Percentiles rank a stretch among this genome's conserved stretches.
These are phyloP conservation scores for Exutisphaerella laricina DNA, from an alignment of 2,329 filamentous ascomycete species.

Conservation along the genomic window DNA sequence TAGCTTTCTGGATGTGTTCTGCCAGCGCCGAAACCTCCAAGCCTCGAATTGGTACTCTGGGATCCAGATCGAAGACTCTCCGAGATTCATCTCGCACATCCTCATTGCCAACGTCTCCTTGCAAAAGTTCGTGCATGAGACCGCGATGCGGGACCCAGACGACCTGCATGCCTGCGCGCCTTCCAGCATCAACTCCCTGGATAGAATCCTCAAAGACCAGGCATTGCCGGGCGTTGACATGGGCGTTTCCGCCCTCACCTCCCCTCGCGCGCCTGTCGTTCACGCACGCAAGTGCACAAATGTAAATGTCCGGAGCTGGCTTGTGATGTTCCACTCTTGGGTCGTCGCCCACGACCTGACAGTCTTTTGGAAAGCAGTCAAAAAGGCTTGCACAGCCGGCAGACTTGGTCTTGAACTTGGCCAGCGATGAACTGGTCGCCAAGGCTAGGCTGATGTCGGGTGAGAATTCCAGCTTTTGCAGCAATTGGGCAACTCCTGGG, in stretches of 20 bases:
- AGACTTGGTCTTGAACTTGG: conserved; percentile 72
- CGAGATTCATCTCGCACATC: too few species aligned
- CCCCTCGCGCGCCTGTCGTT: conserved; percentile 54
- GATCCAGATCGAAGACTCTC: too few species aligned
- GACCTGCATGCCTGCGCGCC: conserved; percentile 86
- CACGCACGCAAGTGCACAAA: conserved; percentile 73
- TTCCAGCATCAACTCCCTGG: conserved; percentile 79
- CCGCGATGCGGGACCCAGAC: conserved; percentile 81
- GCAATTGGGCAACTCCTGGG: conserved; percentile 64
- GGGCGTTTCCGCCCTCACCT: conserved; percentile 48
- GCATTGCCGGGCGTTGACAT: conserved; percentile 74
- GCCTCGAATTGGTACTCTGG: too few species aligned
- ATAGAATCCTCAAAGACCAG: conserved; percentile 93
- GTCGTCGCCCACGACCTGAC: conserved; percentile 81
- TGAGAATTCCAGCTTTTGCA: conserved; percentile 42
- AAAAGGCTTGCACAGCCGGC: conserved; percentile 47
- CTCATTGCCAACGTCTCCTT: too few species aligned
- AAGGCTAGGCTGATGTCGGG: conserved; percentile 68
- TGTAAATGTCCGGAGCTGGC: conserved; percentile 84
- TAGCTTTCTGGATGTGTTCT: too few species aligned
- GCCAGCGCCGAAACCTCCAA: too few species aligned
- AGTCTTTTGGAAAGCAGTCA: conserved; percentile 54
- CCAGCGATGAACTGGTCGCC: conserved; percentile 69
- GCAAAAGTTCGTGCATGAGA: conserved; percentile 61
- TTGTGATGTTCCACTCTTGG: conserved; percentile 75